Evolutionary conservation across 306 rosid species (phyloP).

Genomic region (Cucurbita maxima): DNA sequence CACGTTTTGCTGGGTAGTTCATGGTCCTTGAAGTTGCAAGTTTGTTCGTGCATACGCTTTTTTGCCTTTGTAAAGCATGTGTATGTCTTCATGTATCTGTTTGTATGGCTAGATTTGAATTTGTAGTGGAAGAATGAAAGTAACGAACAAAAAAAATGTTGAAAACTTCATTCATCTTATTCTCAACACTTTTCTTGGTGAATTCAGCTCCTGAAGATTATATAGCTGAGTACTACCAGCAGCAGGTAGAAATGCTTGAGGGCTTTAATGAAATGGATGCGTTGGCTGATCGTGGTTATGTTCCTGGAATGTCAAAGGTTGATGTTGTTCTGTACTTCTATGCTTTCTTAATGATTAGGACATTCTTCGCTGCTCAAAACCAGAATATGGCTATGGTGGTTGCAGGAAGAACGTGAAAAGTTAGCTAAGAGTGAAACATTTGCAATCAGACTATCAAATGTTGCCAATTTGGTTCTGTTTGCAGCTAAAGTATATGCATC

Average conservation of each 20-base stretch:
- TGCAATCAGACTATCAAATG: conserved; percentile 82
- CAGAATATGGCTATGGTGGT: conserved; percentile 12
- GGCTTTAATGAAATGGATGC: conserved; percentile 97
- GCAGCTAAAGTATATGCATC: conserved; percentile 88
- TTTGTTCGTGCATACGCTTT: too few relatives aligned
- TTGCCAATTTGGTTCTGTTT: conserved; percentile 90
- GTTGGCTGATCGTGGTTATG: conserved; percentile 62
- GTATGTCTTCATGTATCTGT: not conserved
- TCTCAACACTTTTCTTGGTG: conserved; percentile 5
- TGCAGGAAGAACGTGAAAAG: conserved; percentile 76
- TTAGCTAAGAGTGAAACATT: conserved; percentile 76
- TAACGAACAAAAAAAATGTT: not conserved
- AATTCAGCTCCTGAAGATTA: conserved; percentile 64
- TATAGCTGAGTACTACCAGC: conserved; percentile 92
- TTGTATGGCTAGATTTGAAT: not conserved
- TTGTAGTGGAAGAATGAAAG: not conserved
- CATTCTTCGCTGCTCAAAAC: not conserved
- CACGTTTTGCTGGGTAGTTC: not conserved
- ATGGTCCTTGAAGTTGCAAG: not conserved
- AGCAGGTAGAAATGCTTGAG: conserved; percentile 89
- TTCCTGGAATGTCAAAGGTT: conserved; percentile 95
- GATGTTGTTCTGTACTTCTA: not conserved
- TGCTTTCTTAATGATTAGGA: not conserved
- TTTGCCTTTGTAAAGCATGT: not conserved
- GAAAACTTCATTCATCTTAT: not conserved